Base-by-base conservation (phyloP, 345 rosid species). In the Eucalyptus pumila region DNA sequence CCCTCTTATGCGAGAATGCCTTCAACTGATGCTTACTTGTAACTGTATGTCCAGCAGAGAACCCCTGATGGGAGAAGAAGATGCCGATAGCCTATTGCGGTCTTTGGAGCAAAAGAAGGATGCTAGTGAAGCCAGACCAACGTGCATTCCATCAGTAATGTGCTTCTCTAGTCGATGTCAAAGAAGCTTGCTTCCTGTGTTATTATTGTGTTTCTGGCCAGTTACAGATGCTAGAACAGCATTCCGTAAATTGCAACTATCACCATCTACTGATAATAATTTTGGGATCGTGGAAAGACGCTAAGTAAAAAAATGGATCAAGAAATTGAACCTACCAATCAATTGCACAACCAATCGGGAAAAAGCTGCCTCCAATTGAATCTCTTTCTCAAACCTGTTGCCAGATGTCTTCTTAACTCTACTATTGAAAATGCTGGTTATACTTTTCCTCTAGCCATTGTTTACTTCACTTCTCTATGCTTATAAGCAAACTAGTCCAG, bases 91-190 rank as follows among this genome's bases (percentile, higher is more conserved):
- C 92, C 88, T 95, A 90, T 86, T 94, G 86, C 92, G 91, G 58
- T 90, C 92, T 34, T 87, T 97, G 86, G 91, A 92, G 91, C 94
- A 92, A 89, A 88, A 44, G 80, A 94, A 87, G 86, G 96, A 96
- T 91, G 93, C 88, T 48, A 90, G 91, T 65, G 86, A 87, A 72
- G 49, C 90, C 58, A 52, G 88, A n/a, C 99, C 98, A 27, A 90
- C 91, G 47, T 97, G 95, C 89, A 62, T 92, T 88, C 89, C 96
- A 51, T 94, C 96, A 90, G 97, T 97, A 95, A 89, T 83, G 37
- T 67, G 58, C 27, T 87, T 34, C 56, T 21, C 26, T 76, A 37
- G 40, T 37, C 83, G 27, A 76, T 11, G 45, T 37, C 45, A 37
- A 76, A 76, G 23, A 40, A 76, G 45, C 47, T 40, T 76, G 83